Base-by-base conservation (phyloP, 2,329 filamentous ascomycete genomes). In the Fusarium mangiferae region DNA sequence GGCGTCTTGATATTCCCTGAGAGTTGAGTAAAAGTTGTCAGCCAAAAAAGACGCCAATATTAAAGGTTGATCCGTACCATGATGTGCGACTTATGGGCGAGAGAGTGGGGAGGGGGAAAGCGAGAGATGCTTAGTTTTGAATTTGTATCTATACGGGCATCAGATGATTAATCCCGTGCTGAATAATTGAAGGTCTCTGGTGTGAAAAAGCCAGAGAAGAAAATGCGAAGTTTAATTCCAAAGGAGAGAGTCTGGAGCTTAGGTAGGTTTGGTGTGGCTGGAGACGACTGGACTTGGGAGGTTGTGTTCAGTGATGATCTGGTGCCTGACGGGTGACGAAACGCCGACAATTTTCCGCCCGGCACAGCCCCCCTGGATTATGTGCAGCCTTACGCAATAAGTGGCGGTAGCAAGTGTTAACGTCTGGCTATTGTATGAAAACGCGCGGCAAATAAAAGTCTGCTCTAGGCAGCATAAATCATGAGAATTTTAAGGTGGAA, bases 1-100 rank as follows among this genome's bases (percentile, higher is more conserved):
- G 82, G 75, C 83, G 82, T 77, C 81, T 77, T 68, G 83, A 82
- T 78, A 84, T 82, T 80, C 79, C 83, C 83, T 84, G 65, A 35
- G 54, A 36, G 36, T 56, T 42, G 65, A 38, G 38, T 52, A 59
- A 55, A 56, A 54, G 30, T 60, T 63, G 70, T 70, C 51, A 78
- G 72, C 67, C 67, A 45, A 66, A 63, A 54, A 52, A 58, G 51
- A 59, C 46, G 62, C 54, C n/a, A 42, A 61, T 59, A 48, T 70
- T 65, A 62, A 52, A 24, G 59, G 68, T 56, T 58, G 58, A 41
- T 48, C 66, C 81, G 76, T 81, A 83, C 81, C 81, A 83, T 83
- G 76, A 67, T 74, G 69, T 66, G 67, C 67, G 69, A 75, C 68
- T 67, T 63, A 65, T 65, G 39, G 59, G 59, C 73, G 62, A 59